These are phyloP conservation scores for Acacia confusa DNA, from an alignment of 306 rosid species.

Conservation along the genomic window DNA sequence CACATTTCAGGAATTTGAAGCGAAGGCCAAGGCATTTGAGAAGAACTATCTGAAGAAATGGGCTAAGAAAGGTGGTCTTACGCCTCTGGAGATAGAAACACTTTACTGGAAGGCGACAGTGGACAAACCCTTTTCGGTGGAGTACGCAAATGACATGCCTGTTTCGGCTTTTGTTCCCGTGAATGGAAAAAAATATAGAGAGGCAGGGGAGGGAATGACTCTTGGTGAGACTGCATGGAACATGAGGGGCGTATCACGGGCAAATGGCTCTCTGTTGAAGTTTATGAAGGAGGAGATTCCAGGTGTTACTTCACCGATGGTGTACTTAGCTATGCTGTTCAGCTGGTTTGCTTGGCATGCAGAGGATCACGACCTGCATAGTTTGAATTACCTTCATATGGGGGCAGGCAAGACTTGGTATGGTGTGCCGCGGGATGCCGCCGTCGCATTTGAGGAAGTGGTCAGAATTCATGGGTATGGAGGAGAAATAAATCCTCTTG, in stretches of 20 bases:
- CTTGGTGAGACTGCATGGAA: constrained; percentile 94
- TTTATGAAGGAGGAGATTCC: constrained; percentile 99
- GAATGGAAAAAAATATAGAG: constrained; percentile 39
- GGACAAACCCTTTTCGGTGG: constrained; percentile 89
- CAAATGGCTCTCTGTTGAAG: constrained; percentile 83
- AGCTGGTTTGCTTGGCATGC: constrained; percentile 99
- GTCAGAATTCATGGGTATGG: constrained; percentile 93
- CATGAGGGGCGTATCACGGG: constrained; percentile 85
- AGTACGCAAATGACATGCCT: constrained; percentile 97
- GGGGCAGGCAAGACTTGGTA: constrained; percentile 98
- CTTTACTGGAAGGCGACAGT: constrained; percentile 92
- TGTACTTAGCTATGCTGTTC: constrained; percentile 92
- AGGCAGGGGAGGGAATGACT: constrained; percentile 59
- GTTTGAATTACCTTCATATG: constrained; percentile 88
- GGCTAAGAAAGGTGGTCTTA: constrained; percentile 44
- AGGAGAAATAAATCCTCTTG: constrained; percentile 94
- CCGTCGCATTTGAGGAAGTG: constrained; percentile 93
- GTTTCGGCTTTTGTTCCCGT: constrained; percentile 83
- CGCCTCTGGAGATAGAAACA: constrained; percentile 73
- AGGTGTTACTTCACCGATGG: constrained; percentile 95
- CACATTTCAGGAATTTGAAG: constrained; percentile 73
- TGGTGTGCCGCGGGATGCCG: constrained; percentile 92
- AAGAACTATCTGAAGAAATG: constrained; percentile 56
- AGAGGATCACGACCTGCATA: constrained; percentile 97
- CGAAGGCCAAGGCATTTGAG: constrained; percentile 83